Conservation (phyloP, 1,284 basidiomycete genomes). For the Irpex sp. region DNA sequence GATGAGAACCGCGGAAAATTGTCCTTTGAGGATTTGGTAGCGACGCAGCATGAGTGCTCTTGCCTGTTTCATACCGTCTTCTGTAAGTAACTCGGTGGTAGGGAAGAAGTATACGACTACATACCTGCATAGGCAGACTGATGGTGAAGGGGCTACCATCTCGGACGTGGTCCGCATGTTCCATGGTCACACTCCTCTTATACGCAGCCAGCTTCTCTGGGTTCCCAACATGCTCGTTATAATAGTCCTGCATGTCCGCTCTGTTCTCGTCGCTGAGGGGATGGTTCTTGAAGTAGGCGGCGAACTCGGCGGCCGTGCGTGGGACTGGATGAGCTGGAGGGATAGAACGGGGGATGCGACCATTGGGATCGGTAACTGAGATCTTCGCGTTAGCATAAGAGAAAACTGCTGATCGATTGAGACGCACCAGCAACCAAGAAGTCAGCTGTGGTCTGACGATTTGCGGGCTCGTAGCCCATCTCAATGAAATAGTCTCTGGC, state of each 20-base stretch:
- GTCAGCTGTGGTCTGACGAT: constrained; percentile 57
- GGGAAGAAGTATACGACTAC: constrained; percentile 29
- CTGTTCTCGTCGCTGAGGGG: constrained; percentile 35
- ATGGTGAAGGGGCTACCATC: constrained; percentile 29
- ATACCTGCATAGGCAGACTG: constrained; percentile 49
- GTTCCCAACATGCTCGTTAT: constrained; percentile 31
- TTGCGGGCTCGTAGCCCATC: constrained; percentile 55
- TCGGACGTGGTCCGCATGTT: constrained; percentile 38
- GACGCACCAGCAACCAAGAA: constrained; percentile 46
- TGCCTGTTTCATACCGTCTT: neutral
- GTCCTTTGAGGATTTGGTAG: constrained; percentile 64
- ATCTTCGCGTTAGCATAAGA: neutral
- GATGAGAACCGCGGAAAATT: constrained; percentile 38
- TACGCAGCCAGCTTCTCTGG: constrained; percentile 35
- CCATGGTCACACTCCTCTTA: constrained; percentile 45
- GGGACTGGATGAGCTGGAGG: constrained; percentile 36
- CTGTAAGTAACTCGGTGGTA: neutral
- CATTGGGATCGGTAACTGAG: constrained; percentile 30
- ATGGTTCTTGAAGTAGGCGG: constrained; percentile 42
- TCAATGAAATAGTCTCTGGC: constrained; percentile 60
- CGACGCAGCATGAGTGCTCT: constrained; percentile 54
- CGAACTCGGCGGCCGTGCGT: constrained; percentile 48
- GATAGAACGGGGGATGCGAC: constrained; percentile 39
- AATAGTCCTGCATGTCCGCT: constrained; percentile 43
- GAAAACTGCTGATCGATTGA: neutral